phyloP scores from a whole-genome alignment of 2,329 filamentous ascomycete species.

The Talaromyces sp. region DNA sequence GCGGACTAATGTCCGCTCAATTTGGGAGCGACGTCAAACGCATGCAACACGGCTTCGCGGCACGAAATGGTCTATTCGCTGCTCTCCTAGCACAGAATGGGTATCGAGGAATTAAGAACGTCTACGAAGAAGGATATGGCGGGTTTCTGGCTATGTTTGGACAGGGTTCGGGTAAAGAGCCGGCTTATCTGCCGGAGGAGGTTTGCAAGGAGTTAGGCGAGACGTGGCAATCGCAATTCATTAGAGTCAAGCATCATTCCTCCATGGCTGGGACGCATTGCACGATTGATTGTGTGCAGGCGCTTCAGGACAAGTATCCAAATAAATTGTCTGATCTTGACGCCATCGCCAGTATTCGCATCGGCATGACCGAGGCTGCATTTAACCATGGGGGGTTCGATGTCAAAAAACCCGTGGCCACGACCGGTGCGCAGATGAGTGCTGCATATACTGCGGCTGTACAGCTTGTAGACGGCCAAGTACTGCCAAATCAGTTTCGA shows the following conservation, averaged over 20 bases:
- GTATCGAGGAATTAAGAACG: background rate
- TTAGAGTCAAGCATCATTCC: slow-evolving; percentile 40
- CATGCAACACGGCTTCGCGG: slow-evolving; percentile 50
- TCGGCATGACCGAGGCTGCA: slow-evolving; percentile 21
- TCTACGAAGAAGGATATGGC: background rate
- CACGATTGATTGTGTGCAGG: slow-evolving; percentile 36
- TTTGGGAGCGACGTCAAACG: slow-evolving; percentile 46
- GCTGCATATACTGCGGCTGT: slow-evolving; percentile 37
- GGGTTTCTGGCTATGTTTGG: background rate
- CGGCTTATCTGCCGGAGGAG: slow-evolving; percentile 30
- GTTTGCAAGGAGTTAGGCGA: slow-evolving; percentile 36
- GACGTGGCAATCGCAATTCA: slow-evolving; percentile 35
- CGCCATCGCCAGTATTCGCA: background rate
- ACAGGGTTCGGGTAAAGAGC: slow-evolving; percentile 26
- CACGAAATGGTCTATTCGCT: slow-evolving; percentile 40
- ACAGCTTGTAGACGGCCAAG: slow-evolving; percentile 40
- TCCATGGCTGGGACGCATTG: slow-evolving; percentile 39
- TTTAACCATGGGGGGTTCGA: slow-evolving; percentile 42
- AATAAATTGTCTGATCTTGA: slow-evolving; percentile 23
- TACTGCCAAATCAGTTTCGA: slow-evolving; percentile 36
- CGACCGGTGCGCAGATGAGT: slow-evolving; percentile 44
- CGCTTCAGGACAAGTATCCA: slow-evolving; percentile 28
- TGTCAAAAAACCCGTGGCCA: slow-evolving; percentile 34
- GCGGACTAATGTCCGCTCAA: slow-evolving; percentile 45
- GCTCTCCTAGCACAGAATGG: background rate